phyloP scores from a whole-genome alignment of 495 filamentous ascomycete genomes.

The Parathielavia hyrcaniae region DNA sequence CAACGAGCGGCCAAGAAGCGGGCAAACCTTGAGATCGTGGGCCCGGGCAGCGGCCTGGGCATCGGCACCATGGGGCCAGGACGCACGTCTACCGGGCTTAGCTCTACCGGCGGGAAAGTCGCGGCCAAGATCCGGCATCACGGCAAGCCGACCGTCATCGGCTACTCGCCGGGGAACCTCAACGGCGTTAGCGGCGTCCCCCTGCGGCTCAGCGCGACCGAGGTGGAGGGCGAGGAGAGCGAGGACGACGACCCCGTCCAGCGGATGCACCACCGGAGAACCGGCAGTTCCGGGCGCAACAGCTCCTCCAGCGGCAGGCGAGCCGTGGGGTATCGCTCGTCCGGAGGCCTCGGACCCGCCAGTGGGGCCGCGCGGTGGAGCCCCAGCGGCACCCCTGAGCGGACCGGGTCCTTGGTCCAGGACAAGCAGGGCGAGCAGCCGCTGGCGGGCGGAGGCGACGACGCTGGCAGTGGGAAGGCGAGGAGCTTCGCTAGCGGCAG shows the following conservation, averaged over 20 bases:
- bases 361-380: constrained; percentile 53
- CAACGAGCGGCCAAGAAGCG: constrained; percentile 77
- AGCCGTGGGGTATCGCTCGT: constrained; percentile 51
- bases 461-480: constrained; percentile 40
- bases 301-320: constrained; percentile 63
- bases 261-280: constrained; percentile 59
- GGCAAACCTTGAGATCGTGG: constrained; percentile 71
- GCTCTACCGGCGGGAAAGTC: constrained; percentile 46
- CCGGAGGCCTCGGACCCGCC: constrained; percentile 34
- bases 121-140: constrained; percentile 78
- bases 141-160: constrained; percentile 60
- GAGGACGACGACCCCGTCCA: constrained; percentile 59
- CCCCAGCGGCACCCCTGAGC: constrained; percentile 60
- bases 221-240: constrained; percentile 77
- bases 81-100: constrained; percentile 55
- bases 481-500: constrained; percentile 49
- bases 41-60: constrained; percentile 22
- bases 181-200: constrained; percentile 72
- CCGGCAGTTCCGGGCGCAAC: constrained; percentile 70
- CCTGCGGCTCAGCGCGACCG: constrained; percentile 83
- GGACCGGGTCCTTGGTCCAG: constrained; percentile 41
- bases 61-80: constrained; percentile 35
- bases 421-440: constrained; percentile 29
- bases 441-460: constrained; percentile 25
- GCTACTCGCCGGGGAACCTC: constrained; percentile 68